phyloP scores from a whole-genome alignment of 2,329 filamentous ascomycete species.

The Epicoccum sorghinum region DNA sequence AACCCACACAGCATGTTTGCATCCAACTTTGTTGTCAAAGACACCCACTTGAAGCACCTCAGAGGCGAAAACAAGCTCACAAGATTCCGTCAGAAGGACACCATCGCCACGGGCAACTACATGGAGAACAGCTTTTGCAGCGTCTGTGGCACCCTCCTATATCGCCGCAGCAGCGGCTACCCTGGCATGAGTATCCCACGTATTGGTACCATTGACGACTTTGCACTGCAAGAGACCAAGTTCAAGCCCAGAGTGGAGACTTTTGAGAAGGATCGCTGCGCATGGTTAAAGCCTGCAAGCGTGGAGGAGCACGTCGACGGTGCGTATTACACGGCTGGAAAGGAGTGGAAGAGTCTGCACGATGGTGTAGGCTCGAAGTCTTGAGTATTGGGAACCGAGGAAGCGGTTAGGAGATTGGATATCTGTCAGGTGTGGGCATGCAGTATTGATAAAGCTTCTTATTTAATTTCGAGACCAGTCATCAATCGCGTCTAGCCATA shows the following conservation, averaged over 20 bases:
- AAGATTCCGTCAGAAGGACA: slow-evolving; percentile 49
- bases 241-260: slow-evolving; percentile 61
- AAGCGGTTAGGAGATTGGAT: neutral
- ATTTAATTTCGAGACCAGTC: no score
- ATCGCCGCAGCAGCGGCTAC: slow-evolving; percentile 54
- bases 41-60: slow-evolving; percentile 56
- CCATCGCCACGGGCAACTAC: slow-evolving; percentile 43
- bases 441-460: no score
- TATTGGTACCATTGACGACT: slow-evolving; percentile 68
- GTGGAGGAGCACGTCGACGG: slow-evolving; percentile 19
- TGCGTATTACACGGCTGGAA: slow-evolving; percentile 18
- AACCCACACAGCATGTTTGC: slow-evolving; percentile 57
- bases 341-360: slow-evolving; percentile 19
- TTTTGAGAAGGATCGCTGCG: slow-evolving; percentile 59
- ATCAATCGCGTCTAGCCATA: no score
- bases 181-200: slow-evolving; percentile 58
- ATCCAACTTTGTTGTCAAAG: slow-evolving; percentile 59
- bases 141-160: slow-evolving; percentile 67
- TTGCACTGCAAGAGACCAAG: slow-evolving; percentile 61
- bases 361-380: slow-evolving; percentile 5
- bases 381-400: neutral
- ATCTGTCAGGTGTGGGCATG: no score
- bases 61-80: slow-evolving; percentile 60
- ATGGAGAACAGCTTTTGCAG: slow-evolving; percentile 70
- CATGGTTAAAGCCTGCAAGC: slow-evolving; percentile 48